These are phyloP conservation scores for Rhizopogon sp. DNA, from an alignment of 768 basidiomycete species.

Conservation along the genomic window DNA sequence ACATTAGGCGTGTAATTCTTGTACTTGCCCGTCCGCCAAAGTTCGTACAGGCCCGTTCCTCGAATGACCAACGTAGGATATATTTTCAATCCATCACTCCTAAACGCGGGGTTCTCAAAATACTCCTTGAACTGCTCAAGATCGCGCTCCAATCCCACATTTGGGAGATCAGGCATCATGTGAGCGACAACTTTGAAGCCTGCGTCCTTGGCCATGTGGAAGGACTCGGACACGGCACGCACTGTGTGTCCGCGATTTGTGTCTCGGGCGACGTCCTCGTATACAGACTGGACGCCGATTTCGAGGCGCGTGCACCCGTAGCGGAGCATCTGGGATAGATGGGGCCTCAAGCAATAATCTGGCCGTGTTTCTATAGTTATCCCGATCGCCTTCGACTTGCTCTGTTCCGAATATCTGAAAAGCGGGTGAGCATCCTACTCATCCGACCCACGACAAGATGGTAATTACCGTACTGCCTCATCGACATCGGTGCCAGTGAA, in stretches of 20 bases:
- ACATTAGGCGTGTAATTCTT: conserved; percentile 99
- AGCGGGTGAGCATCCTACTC: background rate
- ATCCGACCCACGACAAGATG: background rate
- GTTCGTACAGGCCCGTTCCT: conserved; percentile 92
- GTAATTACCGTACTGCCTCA: conserved; percentile 78
- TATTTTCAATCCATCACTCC: conserved; percentile 96
- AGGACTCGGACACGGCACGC: conserved; percentile 92
- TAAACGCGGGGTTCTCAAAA: conserved; percentile 97
- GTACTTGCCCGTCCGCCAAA: conserved; percentile 96
- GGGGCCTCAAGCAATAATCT: conserved; percentile 95
- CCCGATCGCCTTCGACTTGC: conserved; percentile 97
- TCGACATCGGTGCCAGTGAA: conserved; percentile 92
- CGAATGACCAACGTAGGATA: conserved; percentile 98
- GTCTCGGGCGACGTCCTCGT: conserved; percentile 98
- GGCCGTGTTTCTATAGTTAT: conserved; percentile 99
- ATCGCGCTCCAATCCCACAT: conserved; percentile 95
- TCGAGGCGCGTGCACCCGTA: conserved; percentile 98
- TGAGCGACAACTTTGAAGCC: conserved; percentile 99
- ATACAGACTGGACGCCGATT: conserved; percentile 98
- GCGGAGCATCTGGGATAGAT: conserved; percentile 97
- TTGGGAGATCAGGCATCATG: conserved; percentile 99
- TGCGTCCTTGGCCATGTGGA: conserved; percentile 97
- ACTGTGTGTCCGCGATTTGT: conserved; percentile 99
- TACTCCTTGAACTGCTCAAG: conserved; percentile 99
- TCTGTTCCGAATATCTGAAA: conserved; percentile 88